A percentile compares a stretch with the other conserved stretches of the same genome.
phyloP scores from a whole-genome alignment of 176 grass and related monocot species.

The Saccharum officinarum region DNA sequence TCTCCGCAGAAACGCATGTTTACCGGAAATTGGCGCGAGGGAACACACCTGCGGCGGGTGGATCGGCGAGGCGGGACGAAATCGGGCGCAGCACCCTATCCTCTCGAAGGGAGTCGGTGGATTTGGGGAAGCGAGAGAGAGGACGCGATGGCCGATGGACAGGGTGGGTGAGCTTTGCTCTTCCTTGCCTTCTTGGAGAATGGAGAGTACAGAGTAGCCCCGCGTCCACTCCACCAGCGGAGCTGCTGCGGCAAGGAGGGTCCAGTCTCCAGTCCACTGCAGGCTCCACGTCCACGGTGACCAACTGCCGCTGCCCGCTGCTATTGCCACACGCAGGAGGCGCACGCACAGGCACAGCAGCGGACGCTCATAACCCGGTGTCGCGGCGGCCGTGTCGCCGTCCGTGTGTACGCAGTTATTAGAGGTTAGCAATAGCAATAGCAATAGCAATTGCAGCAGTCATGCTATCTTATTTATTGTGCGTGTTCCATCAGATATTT shows the following conservation, averaged over 20 bases:
- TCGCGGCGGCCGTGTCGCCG: conserved; percentile 24
- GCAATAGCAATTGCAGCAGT: neutral
- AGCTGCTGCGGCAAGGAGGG: neutral
- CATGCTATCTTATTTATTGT: conserved; percentile 22
- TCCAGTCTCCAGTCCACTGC: conserved; percentile 14
- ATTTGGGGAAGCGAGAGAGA: conserved; percentile 12
- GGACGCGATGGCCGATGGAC: neutral
- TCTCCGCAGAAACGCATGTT: neutral
- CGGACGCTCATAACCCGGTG: conserved; percentile 26
- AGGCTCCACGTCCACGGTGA: neutral
- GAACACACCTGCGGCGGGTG: neutral
- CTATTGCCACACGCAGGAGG: conserved; percentile 24
- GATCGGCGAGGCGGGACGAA: neutral
- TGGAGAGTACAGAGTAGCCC: neutral
- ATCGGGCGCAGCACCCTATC: neutral
- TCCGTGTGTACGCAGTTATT: conserved; percentile 25
- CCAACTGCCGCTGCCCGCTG: conserved; percentile 17
- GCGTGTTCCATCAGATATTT: conserved; percentile 6
- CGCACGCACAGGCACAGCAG: neutral
- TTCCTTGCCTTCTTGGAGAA: neutral
- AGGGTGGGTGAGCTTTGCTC: neutral
- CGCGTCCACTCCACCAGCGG: conserved; percentile 9
- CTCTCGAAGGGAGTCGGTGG: neutral
- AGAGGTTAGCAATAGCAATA: too few relatives aligned
- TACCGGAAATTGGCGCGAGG: conserved; percentile 12